Percentiles rank a stretch among this genome's conserved stretches.
These are phyloP conservation scores for Adansonia gregorii DNA, from an alignment of 441 rosid species.

Conservation along the genomic window DNA sequence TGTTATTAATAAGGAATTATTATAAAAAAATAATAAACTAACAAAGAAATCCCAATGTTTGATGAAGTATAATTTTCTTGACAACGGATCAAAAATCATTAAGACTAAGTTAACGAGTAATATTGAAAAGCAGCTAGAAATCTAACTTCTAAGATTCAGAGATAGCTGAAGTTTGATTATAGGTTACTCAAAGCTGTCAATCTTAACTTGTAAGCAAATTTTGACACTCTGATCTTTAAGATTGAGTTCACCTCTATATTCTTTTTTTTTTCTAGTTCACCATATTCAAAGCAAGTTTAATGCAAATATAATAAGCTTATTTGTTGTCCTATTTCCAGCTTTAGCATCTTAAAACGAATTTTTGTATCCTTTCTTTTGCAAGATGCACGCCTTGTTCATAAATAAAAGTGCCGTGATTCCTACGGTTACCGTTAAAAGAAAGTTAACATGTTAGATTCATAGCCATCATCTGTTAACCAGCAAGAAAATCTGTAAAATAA, in stretches of 20 bases:
- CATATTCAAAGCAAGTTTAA: not conserved
- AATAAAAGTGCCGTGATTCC: conserved; percentile 30
- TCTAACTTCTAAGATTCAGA: not conserved
- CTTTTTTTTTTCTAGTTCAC: not conserved
- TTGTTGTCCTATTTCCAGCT: not conserved
- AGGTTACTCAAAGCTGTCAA: not conserved
- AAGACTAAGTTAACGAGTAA: not conserved
- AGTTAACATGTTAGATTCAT: conserved; percentile 26
- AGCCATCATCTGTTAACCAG: not conserved
- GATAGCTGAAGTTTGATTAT: not conserved
- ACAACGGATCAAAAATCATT: not conserved
- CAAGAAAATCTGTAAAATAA: conserved; percentile 18
- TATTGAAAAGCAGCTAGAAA: not conserved
- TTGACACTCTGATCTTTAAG: not conserved
- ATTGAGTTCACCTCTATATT: not conserved
- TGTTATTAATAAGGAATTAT: not conserved
- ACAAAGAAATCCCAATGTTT: not conserved
- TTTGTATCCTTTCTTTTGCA: not conserved
- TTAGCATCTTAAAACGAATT: not conserved
- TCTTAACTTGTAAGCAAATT: conserved; percentile 19
- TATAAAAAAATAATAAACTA: not conserved
- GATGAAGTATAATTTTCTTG: not conserved
- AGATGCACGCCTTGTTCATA: not conserved
- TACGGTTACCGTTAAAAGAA: conserved; percentile 33
- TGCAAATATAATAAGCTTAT: not conserved